These are phyloP conservation scores for Dioszegia crocea DNA, from an alignment of 768 basidiomycete species.

Conservation along the genomic window DNA sequence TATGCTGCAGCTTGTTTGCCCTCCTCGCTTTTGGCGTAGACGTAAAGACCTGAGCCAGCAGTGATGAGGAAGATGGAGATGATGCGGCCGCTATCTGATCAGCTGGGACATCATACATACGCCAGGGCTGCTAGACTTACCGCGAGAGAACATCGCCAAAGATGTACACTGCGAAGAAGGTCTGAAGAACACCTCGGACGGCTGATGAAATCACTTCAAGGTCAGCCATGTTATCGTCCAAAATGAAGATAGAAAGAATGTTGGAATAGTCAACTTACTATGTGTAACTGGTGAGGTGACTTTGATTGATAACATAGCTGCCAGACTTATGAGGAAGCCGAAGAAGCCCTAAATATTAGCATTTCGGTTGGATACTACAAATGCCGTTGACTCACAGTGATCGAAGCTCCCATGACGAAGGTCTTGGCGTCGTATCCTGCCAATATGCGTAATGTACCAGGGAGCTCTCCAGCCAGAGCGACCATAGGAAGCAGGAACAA, in stretches of 20 bases:
- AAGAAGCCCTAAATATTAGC: constrained; percentile 22
- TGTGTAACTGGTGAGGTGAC: constrained; percentile 96
- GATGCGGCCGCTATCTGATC: constrained; percentile 28
- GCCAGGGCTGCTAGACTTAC: constrained; percentile 54
- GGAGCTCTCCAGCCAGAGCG: constrained; percentile 69
- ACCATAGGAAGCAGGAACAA: constrained; percentile 68
- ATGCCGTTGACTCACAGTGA: constrained; percentile 60
- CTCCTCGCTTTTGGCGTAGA: constrained; percentile 44
- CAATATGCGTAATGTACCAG: constrained; percentile 62
- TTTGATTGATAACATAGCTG: constrained; percentile 88
- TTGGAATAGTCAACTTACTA: constrained; percentile 51
- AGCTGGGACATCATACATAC: background rate
- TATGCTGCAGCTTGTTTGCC: background rate
- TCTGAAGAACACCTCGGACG: constrained; percentile 88
- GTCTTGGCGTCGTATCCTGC: constrained; percentile 55
- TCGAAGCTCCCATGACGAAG: constrained; percentile 71
- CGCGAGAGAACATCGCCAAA: constrained; percentile 75
- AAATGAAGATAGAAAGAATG: too few relatives aligned
- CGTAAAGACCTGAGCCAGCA: constrained; percentile 43
- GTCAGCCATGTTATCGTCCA: background rate
- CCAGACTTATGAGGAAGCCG: constrained; percentile 92
- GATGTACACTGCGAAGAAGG: constrained; percentile 71
- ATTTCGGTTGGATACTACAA: background rate
- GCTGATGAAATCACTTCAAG: constrained; percentile 58
- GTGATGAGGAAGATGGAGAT: constrained; percentile 44